Percentiles rank a stretch among this genome's conserved stretches.
These are phyloP conservation scores for Termitomyces sp. DNA, from an alignment of 768 basidiomycete genomes.

Conservation along the genomic window DNA sequence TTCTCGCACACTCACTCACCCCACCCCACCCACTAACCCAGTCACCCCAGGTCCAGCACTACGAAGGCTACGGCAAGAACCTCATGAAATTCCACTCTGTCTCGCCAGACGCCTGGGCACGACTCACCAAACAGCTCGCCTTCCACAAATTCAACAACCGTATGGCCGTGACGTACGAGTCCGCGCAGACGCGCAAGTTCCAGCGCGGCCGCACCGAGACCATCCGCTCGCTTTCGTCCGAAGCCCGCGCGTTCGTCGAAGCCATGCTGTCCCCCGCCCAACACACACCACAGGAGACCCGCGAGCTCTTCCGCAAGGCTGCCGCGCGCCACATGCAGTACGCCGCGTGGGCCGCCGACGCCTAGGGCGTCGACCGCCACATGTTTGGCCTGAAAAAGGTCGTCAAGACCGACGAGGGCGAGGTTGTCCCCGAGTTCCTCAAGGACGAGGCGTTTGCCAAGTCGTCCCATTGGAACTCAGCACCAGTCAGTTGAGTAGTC, in stretches of 20 bases:
- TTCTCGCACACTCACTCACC: too few relatives aligned
- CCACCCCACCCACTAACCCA: too few relatives aligned
- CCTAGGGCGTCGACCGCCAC: constrained; percentile 90
- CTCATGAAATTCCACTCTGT: too few relatives aligned
- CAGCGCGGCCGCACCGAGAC: too few relatives aligned
- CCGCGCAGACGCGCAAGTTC: too few relatives aligned
- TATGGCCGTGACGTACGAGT: too few relatives aligned
- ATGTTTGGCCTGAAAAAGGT: too few relatives aligned
- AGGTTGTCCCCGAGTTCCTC: constrained; percentile 74
- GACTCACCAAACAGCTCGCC: constrained; percentile 94
- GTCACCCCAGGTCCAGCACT: constrained; percentile 62
- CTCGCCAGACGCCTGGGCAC: constrained; percentile 97
- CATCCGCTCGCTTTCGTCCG: constrained; percentile 77
- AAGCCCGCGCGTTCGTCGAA: constrained; percentile 82
- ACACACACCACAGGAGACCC: too few relatives aligned
- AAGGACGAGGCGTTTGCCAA: constrained; percentile 63
- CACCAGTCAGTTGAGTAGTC: too few relatives aligned
- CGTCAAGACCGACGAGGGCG: too few relatives aligned
- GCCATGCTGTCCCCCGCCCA: constrained; percentile 58
- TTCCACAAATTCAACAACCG: constrained; percentile 80
- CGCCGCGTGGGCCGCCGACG: constrained; percentile 87
- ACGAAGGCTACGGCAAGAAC: constrained; percentile 90
- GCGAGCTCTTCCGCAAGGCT: too few relatives aligned
- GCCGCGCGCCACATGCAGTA: constrained; percentile 75
- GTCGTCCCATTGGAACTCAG: too few relatives aligned